phyloP scores from a whole-genome alignment of 208 protist genomes.

The Naegleria gruberi region DNA sequence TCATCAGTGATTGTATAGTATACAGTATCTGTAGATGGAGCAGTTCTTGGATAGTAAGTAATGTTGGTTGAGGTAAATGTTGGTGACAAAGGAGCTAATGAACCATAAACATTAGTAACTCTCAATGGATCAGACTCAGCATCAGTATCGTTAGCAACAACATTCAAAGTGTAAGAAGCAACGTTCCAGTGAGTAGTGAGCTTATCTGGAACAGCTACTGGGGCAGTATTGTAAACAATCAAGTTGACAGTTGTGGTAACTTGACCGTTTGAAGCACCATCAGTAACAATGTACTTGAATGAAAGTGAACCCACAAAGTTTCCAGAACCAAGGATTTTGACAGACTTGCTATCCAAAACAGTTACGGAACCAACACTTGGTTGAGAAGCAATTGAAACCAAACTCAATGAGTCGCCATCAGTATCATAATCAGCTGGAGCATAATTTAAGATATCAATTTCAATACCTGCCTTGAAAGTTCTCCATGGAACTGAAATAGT shows the following conservation, averaged over 20 bases:
- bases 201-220: neutral
- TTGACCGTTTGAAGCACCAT: no score
- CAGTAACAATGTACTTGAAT: neutral
- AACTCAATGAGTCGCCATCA: neutral
- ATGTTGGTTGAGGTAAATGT: neutral
- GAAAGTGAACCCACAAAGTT: neutral
- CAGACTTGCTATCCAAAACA: neutral
- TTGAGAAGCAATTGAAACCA: neutral
- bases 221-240: neutral
- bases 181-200: neutral
- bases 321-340: neutral
- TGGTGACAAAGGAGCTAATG: no score
- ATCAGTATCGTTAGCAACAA: neutral
- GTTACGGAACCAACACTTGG: neutral
- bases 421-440: neutral
- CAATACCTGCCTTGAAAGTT: neutral
- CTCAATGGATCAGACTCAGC: no score
- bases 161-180: neutral
- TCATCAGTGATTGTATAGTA: neutral
- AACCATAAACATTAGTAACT: no score
- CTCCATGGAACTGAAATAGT: neutral
- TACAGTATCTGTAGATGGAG: neutral
- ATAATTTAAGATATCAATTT: neutral
- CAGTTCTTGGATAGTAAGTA: neutral
- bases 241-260: neutral